Base-by-base conservation (phyloP, 176 grass and related monocot genomes). In the Aegilops sharonensis region DNA sequence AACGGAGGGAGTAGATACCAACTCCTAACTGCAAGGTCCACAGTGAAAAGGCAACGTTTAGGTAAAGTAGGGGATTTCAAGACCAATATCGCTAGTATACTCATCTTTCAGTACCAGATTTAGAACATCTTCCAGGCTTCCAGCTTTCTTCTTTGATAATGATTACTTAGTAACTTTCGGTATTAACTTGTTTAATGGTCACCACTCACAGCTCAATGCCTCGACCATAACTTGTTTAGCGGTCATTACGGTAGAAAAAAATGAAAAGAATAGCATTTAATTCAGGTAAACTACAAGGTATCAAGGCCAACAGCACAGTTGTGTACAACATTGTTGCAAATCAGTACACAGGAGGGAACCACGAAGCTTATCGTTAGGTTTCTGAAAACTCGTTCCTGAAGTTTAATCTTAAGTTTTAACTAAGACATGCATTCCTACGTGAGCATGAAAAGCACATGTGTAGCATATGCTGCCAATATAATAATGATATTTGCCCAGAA, bases 361-460 rank as follows among this genome's bases (percentile, higher is more conserved):
- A 66, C 12, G 13, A 15, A 66, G 10, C 45, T 34, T 18, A 79
- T 57, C 50, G 30, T 8, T 56, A 13, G 64, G 30, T 30, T 78
- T 78, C 4, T 47, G 57, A 9, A 42, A 69, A 23, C 37, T 68
- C 23, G 10, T 72, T 34, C 25, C 8, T 63, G 42, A 20, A 63
- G 54, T 85, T 37, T 70, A 86, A 12, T 18, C 31, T 59, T 72
- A 43, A 72, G 31, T 24, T 56, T 72, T 72, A 43, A 39, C 61
- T 59, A 76, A 74, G 71, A 68, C 20, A 71, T 31, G 8, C 48
- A 60, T 43, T 42, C 18, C 30, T 62, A 72, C 14, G 23, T 29
- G 35, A 29, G 21, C 54, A 54, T 12, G 31, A 83, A 72, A 83
- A 36, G 45, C 21, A 50, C 31, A 40, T 71, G 30, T 57, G 20